Evolutionary conservation across 495 filamentous ascomycete genomes (phyloP).

Genomic region (Neurospora terricola): DNA sequence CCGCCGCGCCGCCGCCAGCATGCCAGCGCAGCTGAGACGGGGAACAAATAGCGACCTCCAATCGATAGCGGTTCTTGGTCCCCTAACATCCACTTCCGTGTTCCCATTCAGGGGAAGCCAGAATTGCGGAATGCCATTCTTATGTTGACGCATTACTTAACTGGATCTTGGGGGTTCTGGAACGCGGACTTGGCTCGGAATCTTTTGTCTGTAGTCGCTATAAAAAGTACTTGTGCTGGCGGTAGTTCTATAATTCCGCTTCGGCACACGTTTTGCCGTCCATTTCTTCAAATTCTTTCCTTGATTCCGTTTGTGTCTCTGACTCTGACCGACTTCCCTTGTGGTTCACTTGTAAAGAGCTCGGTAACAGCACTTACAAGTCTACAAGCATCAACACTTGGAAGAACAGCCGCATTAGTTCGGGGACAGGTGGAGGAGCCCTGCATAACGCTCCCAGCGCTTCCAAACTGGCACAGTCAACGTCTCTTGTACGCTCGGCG

Average conservation of each 20-base stretch:
- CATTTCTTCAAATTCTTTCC: background rate
- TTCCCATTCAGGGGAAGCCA: background rate
- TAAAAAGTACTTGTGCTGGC: background rate
- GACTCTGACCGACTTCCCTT: background rate
- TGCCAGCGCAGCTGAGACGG: background rate
- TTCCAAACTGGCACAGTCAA: constrained; percentile 16
- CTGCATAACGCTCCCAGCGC: background rate
- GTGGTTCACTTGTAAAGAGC: background rate
- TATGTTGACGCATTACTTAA: background rate
- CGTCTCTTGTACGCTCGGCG: constrained; percentile 12
- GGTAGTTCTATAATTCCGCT: background rate
- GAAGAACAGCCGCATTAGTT: background rate
- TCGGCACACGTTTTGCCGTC: background rate
- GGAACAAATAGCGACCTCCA: too few relatives aligned
- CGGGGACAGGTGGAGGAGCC: background rate
- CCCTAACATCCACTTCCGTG: too few relatives aligned
- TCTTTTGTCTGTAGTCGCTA: background rate
- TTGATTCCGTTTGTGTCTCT: background rate
- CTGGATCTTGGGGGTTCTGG: background rate
- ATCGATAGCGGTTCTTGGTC: too few relatives aligned
- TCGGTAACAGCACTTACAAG: background rate
- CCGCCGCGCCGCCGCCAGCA: background rate
- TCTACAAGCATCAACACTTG: background rate
- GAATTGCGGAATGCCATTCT: background rate
- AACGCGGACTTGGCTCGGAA: background rate